A percentile compares a stretch with the other conserved stretches of the same genome.
Conservation (phyloP, 192 early-diverging fungal genomes). For the Coemansia sp. region DNA sequence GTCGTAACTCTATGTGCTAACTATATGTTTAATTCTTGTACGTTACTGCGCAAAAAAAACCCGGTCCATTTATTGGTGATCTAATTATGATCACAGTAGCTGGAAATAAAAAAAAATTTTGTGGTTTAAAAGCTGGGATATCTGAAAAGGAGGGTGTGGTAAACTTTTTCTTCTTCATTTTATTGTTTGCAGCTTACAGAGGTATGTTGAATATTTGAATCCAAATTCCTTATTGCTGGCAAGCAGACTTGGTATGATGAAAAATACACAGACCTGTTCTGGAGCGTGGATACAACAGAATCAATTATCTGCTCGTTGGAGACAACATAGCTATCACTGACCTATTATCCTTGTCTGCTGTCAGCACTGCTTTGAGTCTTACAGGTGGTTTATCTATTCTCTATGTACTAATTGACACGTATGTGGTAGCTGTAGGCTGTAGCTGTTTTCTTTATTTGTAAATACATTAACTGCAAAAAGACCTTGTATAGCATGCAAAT, state of each 20-base stretch:
- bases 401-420: too few species aligned
- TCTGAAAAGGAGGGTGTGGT: background rate
- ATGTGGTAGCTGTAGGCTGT: too few species aligned
- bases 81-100: too few species aligned
- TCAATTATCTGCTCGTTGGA: slow-evolving; percentile 38
- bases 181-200: slow-evolving; percentile 3
- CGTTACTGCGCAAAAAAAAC: slow-evolving; percentile 2
- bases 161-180: background rate
- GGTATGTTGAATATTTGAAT: slow-evolving; percentile 14
- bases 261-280: slow-evolving; percentile 53
- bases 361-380: too few species aligned
- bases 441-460: too few species aligned
- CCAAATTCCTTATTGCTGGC: background rate
- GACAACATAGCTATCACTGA: slow-evolving; percentile 38
- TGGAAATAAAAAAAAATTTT: slow-evolving; percentile 7
- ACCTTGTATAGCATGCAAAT: too few species aligned
- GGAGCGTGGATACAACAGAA: slow-evolving; percentile 39
- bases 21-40: background rate
- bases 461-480: too few species aligned
- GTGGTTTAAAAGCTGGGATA: too few species aligned
- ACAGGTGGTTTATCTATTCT: too few species aligned
- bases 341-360: slow-evolving; percentile 5
- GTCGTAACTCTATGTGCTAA: slow-evolving; percentile 30
- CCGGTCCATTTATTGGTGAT: slow-evolving; percentile 2
- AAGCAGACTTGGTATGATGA: slow-evolving; percentile 29